phyloP scores from a whole-genome alignment of 306 rosid genomes.

The Phaseolus lunatus region DNA sequence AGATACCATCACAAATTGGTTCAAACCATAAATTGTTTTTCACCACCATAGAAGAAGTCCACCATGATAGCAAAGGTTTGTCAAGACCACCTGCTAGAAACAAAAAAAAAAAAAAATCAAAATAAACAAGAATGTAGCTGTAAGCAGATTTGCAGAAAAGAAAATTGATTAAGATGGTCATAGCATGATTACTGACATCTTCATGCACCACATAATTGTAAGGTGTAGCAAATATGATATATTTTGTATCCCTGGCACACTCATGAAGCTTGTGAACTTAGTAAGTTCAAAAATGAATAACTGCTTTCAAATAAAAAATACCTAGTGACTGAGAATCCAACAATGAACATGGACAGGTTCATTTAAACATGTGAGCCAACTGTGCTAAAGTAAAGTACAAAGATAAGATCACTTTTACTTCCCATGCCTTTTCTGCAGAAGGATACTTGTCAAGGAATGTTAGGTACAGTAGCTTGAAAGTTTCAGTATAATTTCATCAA shows the following conservation, averaged over 20 bases:
- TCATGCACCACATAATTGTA: slow-evolving; percentile 41
- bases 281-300: slow-evolving; percentile 26
- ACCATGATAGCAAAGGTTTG: slow-evolving; percentile 29
- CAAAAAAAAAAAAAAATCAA: neutral
- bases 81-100: slow-evolving; percentile 39
- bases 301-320: slow-evolving; percentile 24
- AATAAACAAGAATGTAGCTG: slow-evolving; percentile 14
- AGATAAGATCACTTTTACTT: neutral
- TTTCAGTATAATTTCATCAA: slow-evolving; percentile 27
- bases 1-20: slow-evolving; percentile 28
- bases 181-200: slow-evolving; percentile 51
- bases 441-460: slow-evolving; percentile 9
- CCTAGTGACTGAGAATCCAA: slow-evolving; percentile 22
- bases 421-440: neutral
- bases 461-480: neutral
- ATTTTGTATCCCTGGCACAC: slow-evolving; percentile 51
- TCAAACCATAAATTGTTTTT: slow-evolving; percentile 11
- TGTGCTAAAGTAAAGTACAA: neutral
- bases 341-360: neutral
- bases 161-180: slow-evolving; percentile 34
- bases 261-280: slow-evolving; percentile 23
- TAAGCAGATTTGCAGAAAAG: slow-evolving; percentile 5
- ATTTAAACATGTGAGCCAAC: neutral
- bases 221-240: slow-evolving; percentile 34
- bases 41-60: slow-evolving; percentile 53